phyloP scores from a whole-genome alignment of 2,329 filamentous ascomycete species.

The Spiromastix sp. region DNA sequence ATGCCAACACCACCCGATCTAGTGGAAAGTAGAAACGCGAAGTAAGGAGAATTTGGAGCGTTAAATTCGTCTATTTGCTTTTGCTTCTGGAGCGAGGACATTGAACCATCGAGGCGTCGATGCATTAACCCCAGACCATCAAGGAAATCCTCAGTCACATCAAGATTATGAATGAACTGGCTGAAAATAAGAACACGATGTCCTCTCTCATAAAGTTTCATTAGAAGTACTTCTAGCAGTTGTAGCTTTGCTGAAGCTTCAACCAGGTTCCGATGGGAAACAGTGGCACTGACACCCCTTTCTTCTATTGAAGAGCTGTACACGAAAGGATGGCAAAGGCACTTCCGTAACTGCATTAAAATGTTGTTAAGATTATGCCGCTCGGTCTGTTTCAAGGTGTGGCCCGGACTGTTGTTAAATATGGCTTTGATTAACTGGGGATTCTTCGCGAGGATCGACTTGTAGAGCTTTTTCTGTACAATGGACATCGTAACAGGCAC shows the following conservation, averaged over 20 bases:
- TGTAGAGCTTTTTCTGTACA: conserved; percentile 88
- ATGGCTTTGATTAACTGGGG: conserved; percentile 80
- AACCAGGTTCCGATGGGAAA: conserved; percentile 69
- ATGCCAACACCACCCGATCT: conserved; percentile 94
- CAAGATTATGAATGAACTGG: conserved; percentile 79
- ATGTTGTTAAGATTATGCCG: conserved; percentile 84
- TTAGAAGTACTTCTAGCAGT: conserved; percentile 73
- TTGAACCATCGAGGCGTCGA: conserved; percentile 74
- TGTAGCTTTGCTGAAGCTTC: conserved; percentile 87
- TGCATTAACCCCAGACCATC: conserved; percentile 61
- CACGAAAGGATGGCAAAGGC: conserved; percentile 89
- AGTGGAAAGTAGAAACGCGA: conserved; percentile 87
- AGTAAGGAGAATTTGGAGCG: conserved; percentile 67
- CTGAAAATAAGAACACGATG: conserved; percentile 93
- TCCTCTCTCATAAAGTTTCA: conserved; percentile 72
- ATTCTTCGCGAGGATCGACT: conserved; percentile 85
- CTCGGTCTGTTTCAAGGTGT: conserved; percentile 54
- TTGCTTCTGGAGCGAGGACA: conserved; percentile 78
- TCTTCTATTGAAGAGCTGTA: conserved; percentile 90
- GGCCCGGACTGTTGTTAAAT: conserved; percentile 54
- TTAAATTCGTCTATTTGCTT: conserved; percentile 92
- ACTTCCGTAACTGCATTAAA: conserved; percentile 87
- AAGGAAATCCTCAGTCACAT: conserved; percentile 88
- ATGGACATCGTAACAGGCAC: conserved; percentile 91
- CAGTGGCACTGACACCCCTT: conserved; percentile 48